Conservation (phyloP, 495 filamentous ascomycete species). For the Annulohypoxylon moriforme region DNA sequence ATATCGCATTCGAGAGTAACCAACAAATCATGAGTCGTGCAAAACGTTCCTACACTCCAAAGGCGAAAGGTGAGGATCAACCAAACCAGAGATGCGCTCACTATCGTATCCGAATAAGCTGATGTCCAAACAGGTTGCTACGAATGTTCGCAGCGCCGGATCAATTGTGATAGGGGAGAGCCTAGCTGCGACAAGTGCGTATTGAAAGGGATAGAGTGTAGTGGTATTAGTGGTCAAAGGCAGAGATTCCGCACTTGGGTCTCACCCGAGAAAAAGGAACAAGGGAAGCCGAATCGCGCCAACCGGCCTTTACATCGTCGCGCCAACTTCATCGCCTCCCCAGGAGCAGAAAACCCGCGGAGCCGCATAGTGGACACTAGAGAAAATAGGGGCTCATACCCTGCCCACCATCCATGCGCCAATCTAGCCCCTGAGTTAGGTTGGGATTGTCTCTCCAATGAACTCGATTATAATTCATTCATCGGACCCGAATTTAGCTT, state of each 20-base stretch:
- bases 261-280: neutral
- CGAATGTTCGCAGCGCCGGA: slow-evolving; percentile 10
- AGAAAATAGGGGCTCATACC: neutral
- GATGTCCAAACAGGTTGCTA: slow-evolving; percentile 1
- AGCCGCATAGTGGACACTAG: neutral
- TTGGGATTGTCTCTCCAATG: neutral
- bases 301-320: neutral
- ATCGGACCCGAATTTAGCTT: too few relatives aligned
- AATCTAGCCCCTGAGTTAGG: neutral
- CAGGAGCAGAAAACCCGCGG: neutral
- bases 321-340: neutral
- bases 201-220: slow-evolving; percentile 8
- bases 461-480: neutral
- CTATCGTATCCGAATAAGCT: neutral
- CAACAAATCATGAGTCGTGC: slow-evolving; percentile 4
- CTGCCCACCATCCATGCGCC: neutral
- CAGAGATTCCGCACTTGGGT: neutral
- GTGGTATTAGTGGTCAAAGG: slow-evolving; percentile 8
- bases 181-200: slow-evolving; percentile 12
- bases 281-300: neutral
- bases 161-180: slow-evolving; percentile 9
- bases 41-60: slow-evolving; percentile 1
- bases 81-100: too few relatives aligned
- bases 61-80: slow-evolving; percentile 1
- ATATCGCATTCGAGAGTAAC: neutral